Conservation (phyloP, 257 asterid species). For the Eustoma russellianum region DNA sequence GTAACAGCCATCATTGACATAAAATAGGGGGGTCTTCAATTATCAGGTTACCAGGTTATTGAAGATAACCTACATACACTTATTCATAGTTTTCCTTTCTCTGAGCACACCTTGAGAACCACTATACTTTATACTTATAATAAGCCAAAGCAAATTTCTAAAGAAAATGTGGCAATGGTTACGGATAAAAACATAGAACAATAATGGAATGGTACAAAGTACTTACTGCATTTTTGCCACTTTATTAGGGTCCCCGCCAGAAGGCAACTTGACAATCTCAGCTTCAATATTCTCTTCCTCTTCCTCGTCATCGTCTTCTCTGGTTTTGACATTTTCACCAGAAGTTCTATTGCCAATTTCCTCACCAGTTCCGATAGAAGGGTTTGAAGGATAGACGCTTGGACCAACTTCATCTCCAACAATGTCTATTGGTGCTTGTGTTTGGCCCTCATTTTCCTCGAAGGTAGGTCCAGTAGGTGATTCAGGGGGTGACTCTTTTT, state of each 20-base stretch:
- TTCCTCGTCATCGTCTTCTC: slow-evolving; percentile 91
- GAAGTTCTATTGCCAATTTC: slow-evolving; percentile 24
- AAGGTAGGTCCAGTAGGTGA: slow-evolving; percentile 59
- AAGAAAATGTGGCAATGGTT: no score
- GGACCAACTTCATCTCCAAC: slow-evolving; percentile 29
- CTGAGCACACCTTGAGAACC: no score
- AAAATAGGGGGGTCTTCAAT: no score
- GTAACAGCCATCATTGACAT: no score
- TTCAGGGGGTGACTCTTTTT: slow-evolving; percentile 81
- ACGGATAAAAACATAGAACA: not conserved
- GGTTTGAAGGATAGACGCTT: slow-evolving; percentile 21
- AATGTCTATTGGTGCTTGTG: slow-evolving; percentile 29
- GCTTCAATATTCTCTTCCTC: slow-evolving; percentile 91
- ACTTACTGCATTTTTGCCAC: slow-evolving; percentile 90
- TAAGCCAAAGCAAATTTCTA: no score
- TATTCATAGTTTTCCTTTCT: no score
- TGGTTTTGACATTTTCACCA: slow-evolving; percentile 44
- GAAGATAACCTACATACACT: no score
- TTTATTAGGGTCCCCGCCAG: slow-evolving; percentile 74
- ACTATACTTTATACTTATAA: no score
- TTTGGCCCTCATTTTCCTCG: slow-evolving; percentile 56
- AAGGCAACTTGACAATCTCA: slow-evolving; percentile 58
- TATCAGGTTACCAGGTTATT: no score
- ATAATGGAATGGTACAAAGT: not conserved
- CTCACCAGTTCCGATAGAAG: slow-evolving; percentile 32